Percentiles rank a stretch among this genome's conserved stretches.
Evolutionary conservation across 2,329 filamentous ascomycete species (phyloP).

Genomic region (Zasmidium angulare): DNA sequence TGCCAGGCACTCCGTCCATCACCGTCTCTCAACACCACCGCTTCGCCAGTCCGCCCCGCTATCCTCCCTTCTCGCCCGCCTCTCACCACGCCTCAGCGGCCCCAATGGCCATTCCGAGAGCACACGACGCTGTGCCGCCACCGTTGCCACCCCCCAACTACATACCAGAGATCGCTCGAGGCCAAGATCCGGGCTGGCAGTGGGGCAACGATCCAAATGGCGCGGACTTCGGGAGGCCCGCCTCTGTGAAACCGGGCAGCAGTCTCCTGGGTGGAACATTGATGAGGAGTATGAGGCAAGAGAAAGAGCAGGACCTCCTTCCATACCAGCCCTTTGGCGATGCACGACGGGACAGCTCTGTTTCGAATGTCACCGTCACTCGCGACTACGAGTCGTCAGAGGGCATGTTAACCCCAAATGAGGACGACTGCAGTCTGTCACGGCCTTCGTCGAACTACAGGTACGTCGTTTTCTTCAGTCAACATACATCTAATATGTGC

Average conservation of each 20-base stretch:
- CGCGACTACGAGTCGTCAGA: constrained; percentile 30
- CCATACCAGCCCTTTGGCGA: constrained; percentile 29
- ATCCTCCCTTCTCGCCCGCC: constrained; percentile 33
- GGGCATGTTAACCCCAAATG: constrained; percentile 28
- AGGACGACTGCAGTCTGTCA: constrained; percentile 27
- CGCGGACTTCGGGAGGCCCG: constrained; percentile 47
- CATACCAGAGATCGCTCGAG: constrained; percentile 56
- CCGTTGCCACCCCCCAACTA: constrained; percentile 64
- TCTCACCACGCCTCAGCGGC: constrained; percentile 44
- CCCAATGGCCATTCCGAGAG: constrained; percentile 64
- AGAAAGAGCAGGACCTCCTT: constrained; percentile 30
- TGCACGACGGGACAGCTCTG: constrained; percentile 41
- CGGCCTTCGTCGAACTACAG: constrained; percentile 43
- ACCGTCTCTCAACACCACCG: constrained; percentile 39
- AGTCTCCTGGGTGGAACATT: constrained; percentile 43
- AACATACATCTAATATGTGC: neutral
- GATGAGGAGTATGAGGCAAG: constrained; percentile 16
- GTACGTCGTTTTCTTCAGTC: constrained; percentile 33
- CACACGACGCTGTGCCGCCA: constrained; percentile 56
- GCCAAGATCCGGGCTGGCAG: constrained; percentile 63
- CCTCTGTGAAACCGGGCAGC: constrained; percentile 49
- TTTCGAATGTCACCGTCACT: constrained; percentile 35
- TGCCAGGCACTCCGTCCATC: constrained; percentile 34
- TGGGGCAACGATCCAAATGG: constrained; percentile 58
- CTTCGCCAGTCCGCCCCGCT: constrained; percentile 38